A percentile compares a stretch with the other conserved stretches of the same genome.
These are phyloP conservation scores for Colletotrichum costaricense DNA, from an alignment of 2,329 filamentous ascomycete genomes.

Conservation along the genomic window DNA sequence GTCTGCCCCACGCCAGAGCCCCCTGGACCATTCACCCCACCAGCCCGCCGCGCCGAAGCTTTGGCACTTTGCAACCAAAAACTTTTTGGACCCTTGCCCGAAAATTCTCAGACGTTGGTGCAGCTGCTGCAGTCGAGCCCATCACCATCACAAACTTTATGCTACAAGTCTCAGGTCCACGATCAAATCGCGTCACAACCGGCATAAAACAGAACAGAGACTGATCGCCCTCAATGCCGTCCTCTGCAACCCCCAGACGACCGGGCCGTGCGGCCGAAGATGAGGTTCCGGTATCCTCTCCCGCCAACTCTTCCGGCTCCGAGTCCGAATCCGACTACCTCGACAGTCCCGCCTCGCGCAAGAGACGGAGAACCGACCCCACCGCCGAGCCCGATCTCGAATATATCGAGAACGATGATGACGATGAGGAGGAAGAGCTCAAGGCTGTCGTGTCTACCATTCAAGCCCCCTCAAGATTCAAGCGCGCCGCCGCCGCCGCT, in stretches of 20 bases:
- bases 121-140: conserved; percentile 4
- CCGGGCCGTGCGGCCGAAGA: conserved; percentile 19
- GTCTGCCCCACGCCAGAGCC: background rate
- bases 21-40: conserved; percentile 24
- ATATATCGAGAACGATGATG: conserved; percentile 43
- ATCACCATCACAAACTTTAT: background rate
- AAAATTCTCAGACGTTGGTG: conserved; percentile 33
- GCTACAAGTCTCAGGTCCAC: conserved; percentile 11
- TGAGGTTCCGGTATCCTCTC: conserved; percentile 24
- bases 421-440: conserved; percentile 44
- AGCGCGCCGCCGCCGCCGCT: conserved; percentile 38
- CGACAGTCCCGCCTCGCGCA: conserved; percentile 56
- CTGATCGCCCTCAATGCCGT: conserved; percentile 24
- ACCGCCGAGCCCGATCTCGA: conserved; percentile 25
- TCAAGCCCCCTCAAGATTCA: conserved; percentile 65
- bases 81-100: background rate
- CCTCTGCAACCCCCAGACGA: conserved; percentile 18
- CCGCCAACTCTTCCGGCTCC: conserved; percentile 33
- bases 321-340: conserved; percentile 61
- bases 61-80: conserved; percentile 16
- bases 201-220: background rate
- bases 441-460: conserved; percentile 54
- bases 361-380: conserved; percentile 55
- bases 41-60: conserved; percentile 20
- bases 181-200: background rate